Base-by-base conservation (phyloP, 2,329 filamentous ascomycete species). In the Aspergillus transmontanensis region DNA sequence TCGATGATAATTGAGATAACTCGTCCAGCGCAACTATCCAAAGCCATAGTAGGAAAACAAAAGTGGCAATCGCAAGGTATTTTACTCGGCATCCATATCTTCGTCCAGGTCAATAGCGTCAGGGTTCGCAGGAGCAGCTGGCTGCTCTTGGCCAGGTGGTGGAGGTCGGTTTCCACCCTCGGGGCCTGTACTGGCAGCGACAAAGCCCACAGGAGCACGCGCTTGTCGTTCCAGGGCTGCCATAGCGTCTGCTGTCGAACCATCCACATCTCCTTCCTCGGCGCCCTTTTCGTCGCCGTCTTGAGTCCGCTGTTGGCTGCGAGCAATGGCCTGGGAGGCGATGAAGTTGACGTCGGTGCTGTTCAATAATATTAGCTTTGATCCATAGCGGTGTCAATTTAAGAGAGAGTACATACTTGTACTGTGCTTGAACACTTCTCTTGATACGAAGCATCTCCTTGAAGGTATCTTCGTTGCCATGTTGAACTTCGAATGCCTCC, bases 401-500 rank as follows among this genome's bases (percentile, higher is more conserved):
- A 45, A 55, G 53, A 51, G 23, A 51, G 43, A 14, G 46, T 45
- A 80, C 83, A 74, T 85, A 87, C 85, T 98, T 98, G 84, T 96
- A 99, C 81, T 97, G 92, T 59, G 95, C 94, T 79, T 97, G 93
- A 14, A 99, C 95, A 78, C 93, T 97, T 76, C 95, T 86, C 85
- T 98, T 99, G 83, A 99, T 93, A 34, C 95, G 90, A 66, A 98
- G 84, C 95, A 99, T 99, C 77, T 99, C 95, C 82, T 97, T 97
- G 85, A 96, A 99, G 0, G 96, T 99, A 77, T 99, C 95, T 78
- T 99, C 96, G 80, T 99, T 99, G 68, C 95, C 95, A 75, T 99
- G 95, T 76, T 96, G 91, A 26, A 98, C 93, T 79, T 99, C 96
- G 78, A 99, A 99, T 60, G 89, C 86, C 79, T 99, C 95, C 95